Evolutionary conservation across 208 protist genomes (phyloP).

Genomic region (Wallacemonas sp.): DNA sequence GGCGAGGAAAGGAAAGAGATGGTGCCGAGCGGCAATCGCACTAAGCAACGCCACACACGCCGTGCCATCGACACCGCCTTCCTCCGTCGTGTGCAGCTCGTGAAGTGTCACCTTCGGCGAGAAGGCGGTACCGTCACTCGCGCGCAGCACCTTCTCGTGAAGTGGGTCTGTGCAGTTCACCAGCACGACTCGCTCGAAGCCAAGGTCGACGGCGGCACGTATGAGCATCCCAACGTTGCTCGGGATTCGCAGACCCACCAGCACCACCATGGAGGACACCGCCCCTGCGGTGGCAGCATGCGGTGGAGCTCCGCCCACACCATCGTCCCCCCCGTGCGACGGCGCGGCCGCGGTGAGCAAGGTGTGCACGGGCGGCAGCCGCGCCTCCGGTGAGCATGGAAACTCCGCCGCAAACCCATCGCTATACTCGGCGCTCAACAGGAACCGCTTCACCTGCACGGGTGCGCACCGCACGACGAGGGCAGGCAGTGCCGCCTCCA

Average conservation of each 20-base stretch:
- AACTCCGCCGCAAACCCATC: conserved; percentile 85
- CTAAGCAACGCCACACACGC: conserved; percentile 52
- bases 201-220: conserved; percentile 69
- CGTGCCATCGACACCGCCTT: not conserved
- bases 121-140: conserved; percentile 69
- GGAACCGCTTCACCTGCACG: conserved; percentile 56
- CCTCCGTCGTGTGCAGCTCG: conserved; percentile 16
- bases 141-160: conserved; percentile 85
- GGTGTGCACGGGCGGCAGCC: not conserved
- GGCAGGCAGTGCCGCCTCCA: conserved; percentile 55
- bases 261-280: conserved; percentile 60
- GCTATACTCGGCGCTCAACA: conserved; percentile 77
- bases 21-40: conserved; percentile 51
- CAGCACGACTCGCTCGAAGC: conserved; percentile 70
- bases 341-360: not conserved
- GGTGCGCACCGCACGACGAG: conserved; percentile 70
- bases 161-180: conserved; percentile 70
- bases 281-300: conserved; percentile 4
- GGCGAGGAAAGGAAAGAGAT: conserved; percentile 66
- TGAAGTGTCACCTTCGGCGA: conserved; percentile 53
- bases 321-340: not conserved
- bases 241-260: conserved; percentile 80
- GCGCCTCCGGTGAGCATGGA: conserved; percentile 18
- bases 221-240: conserved; percentile 81
- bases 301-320: not conserved